Conservation (phyloP, 2,329 filamentous ascomycete species). For the Aspergillus versicolor region DNA sequence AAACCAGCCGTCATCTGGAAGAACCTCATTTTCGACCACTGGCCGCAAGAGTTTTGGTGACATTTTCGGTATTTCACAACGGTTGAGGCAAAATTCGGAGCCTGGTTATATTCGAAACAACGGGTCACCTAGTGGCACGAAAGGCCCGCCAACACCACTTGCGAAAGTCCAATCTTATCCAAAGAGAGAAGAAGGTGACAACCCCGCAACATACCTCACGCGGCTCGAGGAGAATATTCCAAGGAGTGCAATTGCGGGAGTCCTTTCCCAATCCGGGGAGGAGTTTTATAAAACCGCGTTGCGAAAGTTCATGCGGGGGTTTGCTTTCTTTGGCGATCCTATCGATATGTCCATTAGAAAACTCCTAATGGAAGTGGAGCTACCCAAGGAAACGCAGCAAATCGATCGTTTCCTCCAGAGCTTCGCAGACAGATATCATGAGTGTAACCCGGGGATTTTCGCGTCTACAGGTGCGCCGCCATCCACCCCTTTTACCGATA, state of each 20-base stretch:
- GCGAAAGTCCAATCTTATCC: constrained; percentile 70
- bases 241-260: constrained; percentile 78
- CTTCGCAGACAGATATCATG: constrained; percentile 94
- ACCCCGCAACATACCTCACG: constrained; percentile 82
- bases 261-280: constrained; percentile 83
- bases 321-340: constrained; percentile 92
- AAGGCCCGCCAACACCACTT: constrained; percentile 66
- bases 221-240: constrained; percentile 78
- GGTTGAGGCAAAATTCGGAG: constrained; percentile 80
- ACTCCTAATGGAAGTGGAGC: constrained; percentile 90
- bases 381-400: constrained; percentile 96
- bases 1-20: constrained; percentile 54
- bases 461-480: constrained; percentile 60
- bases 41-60: constrained; percentile 92
- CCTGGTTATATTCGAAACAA: constrained; percentile 64
- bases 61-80: constrained; percentile 70
- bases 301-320: constrained; percentile 91
- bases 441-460: constrained; percentile 97
- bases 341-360: constrained; percentile 98
- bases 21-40: constrained; percentile 79
- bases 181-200: constrained; percentile 80
- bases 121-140: constrained; percentile 54
- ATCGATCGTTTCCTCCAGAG: constrained; percentile 92
- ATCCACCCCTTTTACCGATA: neutral
- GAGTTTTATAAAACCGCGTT: constrained; percentile 79